A percentile compares a stretch with the other conserved stretches of the same genome.
phyloP scores from a whole-genome alignment of 306 rosid genomes.

The Adenanthera pavonina region DNA sequence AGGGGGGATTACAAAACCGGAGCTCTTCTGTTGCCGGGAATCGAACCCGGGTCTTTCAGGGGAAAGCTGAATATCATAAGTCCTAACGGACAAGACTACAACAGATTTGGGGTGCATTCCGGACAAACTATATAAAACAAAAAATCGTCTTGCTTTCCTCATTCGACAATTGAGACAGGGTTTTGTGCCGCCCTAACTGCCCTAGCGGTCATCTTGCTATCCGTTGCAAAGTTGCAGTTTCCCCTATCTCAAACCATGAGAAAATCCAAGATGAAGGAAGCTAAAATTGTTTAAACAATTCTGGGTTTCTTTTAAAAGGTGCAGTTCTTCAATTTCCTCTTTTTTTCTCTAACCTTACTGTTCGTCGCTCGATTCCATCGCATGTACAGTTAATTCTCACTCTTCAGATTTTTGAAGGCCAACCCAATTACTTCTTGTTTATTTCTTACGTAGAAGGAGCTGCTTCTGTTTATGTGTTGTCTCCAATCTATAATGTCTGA shows the following conservation, averaged over 20 bases:
- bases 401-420: too few relatives aligned
- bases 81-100: conserved; percentile 20
- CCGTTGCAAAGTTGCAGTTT: not conserved
- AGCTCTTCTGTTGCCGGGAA: not conserved
- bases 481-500: not conserved
- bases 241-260: not conserved
- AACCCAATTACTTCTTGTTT: not conserved
- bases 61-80: conserved; percentile 23
- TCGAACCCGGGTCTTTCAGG: conserved; percentile 14
- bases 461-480: not conserved
- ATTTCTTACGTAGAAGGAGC: not conserved
- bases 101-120: not conserved
- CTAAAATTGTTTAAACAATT: not conserved
- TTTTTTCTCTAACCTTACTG: not conserved
- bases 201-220: not conserved
- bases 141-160: too few relatives aligned
- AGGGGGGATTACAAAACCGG: not conserved
- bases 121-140: too few relatives aligned
- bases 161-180: not conserved
- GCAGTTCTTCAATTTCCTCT: not conserved
- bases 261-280: not conserved
- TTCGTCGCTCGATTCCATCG: not conserved
- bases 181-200: not conserved
- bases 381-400: not conserved
- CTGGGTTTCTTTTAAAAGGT: not conserved